phyloP scores from a whole-genome alignment of 495 filamentous ascomycete species.

The Trichoderma orchidacearum region DNA sequence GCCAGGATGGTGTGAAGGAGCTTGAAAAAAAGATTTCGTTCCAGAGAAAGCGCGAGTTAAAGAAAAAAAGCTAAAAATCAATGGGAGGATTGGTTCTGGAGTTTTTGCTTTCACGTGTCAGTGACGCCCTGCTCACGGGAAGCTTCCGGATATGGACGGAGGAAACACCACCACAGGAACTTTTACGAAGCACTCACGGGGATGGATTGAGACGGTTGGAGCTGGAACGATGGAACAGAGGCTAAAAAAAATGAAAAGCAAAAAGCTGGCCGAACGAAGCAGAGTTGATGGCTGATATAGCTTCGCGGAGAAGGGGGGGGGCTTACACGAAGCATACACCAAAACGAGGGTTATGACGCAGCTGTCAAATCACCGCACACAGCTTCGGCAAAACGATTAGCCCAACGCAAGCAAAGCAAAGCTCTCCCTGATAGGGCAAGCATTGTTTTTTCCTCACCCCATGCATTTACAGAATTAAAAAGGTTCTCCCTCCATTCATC shows the following conservation, averaged over 20 bases:
- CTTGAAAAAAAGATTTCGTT: too few relatives aligned
- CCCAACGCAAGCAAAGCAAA: too few relatives aligned
- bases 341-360: background rate
- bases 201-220: too few relatives aligned
- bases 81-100: background rate
- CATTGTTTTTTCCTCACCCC: too few relatives aligned
- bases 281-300: background rate
- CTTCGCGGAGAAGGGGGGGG: background rate
- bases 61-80: background rate
- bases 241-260: background rate
- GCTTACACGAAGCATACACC: background rate
- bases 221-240: background rate
- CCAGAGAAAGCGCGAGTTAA: background rate
- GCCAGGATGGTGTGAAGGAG: too few relatives aligned
- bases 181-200: too few relatives aligned
- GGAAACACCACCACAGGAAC: too few relatives aligned
- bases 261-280: background rate
- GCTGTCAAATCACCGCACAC: background rate
- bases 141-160: too few relatives aligned
- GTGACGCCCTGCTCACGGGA: too few relatives aligned
- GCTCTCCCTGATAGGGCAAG: too few relatives aligned
- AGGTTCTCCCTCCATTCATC: background rate
- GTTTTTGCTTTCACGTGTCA: constrained; percentile 1
- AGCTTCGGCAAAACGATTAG: background rate
- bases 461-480: too few relatives aligned